These are phyloP conservation scores for Polytolypa hystricis DNA, from an alignment of 2,329 filamentous ascomycete species.

Conservation along the genomic window DNA sequence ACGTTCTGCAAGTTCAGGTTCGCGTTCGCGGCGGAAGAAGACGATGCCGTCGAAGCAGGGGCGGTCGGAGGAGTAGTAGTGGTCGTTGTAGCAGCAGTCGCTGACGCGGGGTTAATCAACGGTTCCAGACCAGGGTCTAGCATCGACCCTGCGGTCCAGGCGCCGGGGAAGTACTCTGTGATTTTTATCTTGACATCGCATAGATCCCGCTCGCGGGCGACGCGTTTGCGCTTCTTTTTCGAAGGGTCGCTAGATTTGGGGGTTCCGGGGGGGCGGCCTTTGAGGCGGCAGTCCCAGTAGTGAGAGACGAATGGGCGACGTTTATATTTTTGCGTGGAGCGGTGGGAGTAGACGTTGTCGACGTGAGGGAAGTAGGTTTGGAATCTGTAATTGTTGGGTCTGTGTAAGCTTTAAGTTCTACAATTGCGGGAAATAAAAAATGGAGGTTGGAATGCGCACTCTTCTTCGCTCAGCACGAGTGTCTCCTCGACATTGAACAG, in stretches of 20 bases:
- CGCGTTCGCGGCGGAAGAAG: conserved; percentile 17
- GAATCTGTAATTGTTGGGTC: conserved; percentile 42
- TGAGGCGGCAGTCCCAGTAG: conserved; percentile 76
- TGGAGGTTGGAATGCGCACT: conserved; percentile 40
- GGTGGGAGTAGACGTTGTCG: conserved; percentile 76
- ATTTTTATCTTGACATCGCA: conserved; percentile 84
- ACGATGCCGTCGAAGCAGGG: too few species aligned
- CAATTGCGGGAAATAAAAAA: conserved; percentile 2
- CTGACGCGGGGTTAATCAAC: conserved; percentile 15
- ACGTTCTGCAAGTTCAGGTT: conserved; percentile 11
- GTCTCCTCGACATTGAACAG: conserved; percentile 66
- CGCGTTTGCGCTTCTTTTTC: conserved; percentile 72
- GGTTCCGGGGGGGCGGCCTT: conserved; percentile 66
- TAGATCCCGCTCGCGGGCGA: conserved; percentile 62
- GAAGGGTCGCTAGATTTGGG: conserved; percentile 68
- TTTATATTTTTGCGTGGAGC: conserved; percentile 71
- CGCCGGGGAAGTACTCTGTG: conserved; percentile 61
- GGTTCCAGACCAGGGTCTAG: conserved; percentile 19
- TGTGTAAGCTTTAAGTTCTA: conserved; percentile 9
- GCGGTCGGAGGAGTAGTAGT: too few species aligned
- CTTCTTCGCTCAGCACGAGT: conserved; percentile 60
- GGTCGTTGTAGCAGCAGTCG: conserved; percentile 7
- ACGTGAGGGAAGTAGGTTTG: conserved; percentile 74
- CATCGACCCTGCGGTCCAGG: conserved; percentile 19
- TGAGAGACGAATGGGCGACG: conserved; percentile 72